phyloP scores from a whole-genome alignment of 2,329 filamentous ascomycete species.

The Lachnellula willkommii region DNA sequence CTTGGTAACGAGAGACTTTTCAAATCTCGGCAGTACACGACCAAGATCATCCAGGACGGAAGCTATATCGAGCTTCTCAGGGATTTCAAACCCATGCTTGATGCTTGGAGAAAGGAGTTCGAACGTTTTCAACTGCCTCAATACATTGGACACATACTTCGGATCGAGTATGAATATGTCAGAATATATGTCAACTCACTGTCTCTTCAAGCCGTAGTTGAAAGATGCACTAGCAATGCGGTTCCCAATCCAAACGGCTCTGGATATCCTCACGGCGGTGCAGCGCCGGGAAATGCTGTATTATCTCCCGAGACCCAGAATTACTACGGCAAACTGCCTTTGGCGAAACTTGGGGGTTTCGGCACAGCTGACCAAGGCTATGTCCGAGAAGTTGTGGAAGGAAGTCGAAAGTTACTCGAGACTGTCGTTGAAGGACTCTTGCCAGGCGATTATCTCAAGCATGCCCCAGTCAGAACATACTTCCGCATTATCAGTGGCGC shows the following conservation, averaged over 20 bases:
- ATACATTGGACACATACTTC: conserved; percentile 69
- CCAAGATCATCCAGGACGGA: conserved; percentile 80
- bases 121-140: conserved; percentile 66
- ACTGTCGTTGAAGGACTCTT: conserved; percentile 73
- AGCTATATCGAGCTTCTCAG: conserved; percentile 77
- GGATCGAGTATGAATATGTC: conserved; percentile 93
- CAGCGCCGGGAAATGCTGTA: conserved; percentile 33
- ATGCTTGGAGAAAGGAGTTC: conserved; percentile 76
- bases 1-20: conserved; percentile 85
- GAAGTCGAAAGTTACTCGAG: conserved; percentile 68
- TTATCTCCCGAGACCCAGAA: conserved; percentile 61
- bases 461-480: conserved; percentile 77
- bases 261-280: conserved; percentile 34
- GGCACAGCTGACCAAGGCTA: conserved; percentile 65
- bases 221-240: conserved; percentile 78
- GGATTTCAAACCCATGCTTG: conserved; percentile 72
- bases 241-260: conserved; percentile 34
- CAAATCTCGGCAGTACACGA: conserved; percentile 78
- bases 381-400: conserved; percentile 70
- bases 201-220: conserved; percentile 88
- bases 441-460: conserved; percentile 70
- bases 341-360: conserved; percentile 59
- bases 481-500: conserved; percentile 81
- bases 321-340: conserved; percentile 58
- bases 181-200: conserved; percentile 93